Base-by-base conservation (phyloP, 768 basidiomycete species). In the Collybiopsis luxurians region DNA sequence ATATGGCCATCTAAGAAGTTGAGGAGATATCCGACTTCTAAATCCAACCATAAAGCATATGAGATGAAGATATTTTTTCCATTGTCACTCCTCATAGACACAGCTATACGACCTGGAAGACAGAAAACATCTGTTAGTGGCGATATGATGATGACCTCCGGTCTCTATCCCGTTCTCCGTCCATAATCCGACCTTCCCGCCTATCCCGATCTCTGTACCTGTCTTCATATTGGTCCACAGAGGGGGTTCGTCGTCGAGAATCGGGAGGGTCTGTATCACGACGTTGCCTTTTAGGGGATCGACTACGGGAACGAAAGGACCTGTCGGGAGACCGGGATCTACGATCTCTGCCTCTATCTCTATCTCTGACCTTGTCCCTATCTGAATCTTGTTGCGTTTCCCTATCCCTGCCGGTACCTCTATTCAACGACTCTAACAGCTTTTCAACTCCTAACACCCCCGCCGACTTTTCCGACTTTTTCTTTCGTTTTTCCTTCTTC, bases 371-470 rank as follows among this genome's bases (percentile, higher is more conserved):
- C 9, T 28, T 47, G 27, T 27, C n/a, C 13, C 31, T 13, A 13
- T 34, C 31, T 34, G 6, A 5, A 63, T 46, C 51, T n/a, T n/a
- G n/a, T n/a, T n/a, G n/a, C n/a, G n/a, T n/a, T n/a, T n/a, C n/a
- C 51, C 65, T 60, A 26, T 55, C 69, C 11, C 57, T 58, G 42
- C 12, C 46, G 64, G 5, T 34, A n/a, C 72, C 65, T 31, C 69
- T 71, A 38, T 75, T 78, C 46, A 88, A 68, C 42, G 72, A 79
- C 59, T 69, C 81, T 59, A 91, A 68, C 54, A 91, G 63, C n/a
- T 79, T 79, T 66, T 91, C 86, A 4, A 89, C 88, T 17, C 79
- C 89, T 61, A 74, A 80, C 64, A 87, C 64, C 0, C 80, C 87
- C 12, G 80, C 82, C 17, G 87, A 87, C 63, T 84, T 87, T 27